These are phyloP conservation scores for Apiotrichum gracile DNA, from an alignment of 1,284 basidiomycete species.

Conservation along the genomic window DNA sequence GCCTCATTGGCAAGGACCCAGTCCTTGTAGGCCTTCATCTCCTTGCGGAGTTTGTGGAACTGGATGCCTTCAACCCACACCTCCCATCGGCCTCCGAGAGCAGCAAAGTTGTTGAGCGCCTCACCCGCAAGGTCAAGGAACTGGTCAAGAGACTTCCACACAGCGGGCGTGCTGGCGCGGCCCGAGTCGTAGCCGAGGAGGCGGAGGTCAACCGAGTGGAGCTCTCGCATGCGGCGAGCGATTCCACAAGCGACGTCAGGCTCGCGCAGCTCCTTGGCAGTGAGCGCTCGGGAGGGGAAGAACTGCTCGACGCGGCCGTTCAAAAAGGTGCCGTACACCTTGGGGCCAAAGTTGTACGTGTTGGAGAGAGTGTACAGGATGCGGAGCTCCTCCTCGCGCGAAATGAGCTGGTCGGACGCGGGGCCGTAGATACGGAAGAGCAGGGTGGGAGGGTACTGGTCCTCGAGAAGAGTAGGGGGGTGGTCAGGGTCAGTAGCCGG, in stretches of 20 bases:
- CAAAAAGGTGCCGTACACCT: conserved; percentile 83
- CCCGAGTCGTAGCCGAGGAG: conserved; percentile 55
- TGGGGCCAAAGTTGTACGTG: conserved; percentile 78
- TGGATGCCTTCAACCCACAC: conserved; percentile 40
- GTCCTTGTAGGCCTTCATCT: conserved; percentile 39
- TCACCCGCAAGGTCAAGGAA: conserved; percentile 50
- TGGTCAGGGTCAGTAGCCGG: conserved; percentile 35
- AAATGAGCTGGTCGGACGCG: conserved; percentile 76
- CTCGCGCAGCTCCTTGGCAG: conserved; percentile 67
- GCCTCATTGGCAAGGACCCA: conserved; percentile 35
- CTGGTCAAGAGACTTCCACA: conserved; percentile 59
- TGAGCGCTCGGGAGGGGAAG: conserved; percentile 77
- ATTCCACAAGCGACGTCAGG: conserved; percentile 72
- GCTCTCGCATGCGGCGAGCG: conserved; percentile 82
- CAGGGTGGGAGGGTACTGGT: conserved; percentile 56
- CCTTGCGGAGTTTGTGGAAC: conserved; percentile 34
- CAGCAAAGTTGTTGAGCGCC: conserved; percentile 24
- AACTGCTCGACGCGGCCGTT: conserved; percentile 92
- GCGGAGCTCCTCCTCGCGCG: conserved; percentile 73
- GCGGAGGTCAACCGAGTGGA: conserved; percentile 80
- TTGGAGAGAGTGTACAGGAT: conserved; percentile 81
- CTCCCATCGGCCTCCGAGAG: conserved; percentile 34
- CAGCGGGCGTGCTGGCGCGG: conserved; percentile 52
- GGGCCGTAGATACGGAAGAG: conserved; percentile 84
- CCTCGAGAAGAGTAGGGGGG: conserved; percentile 25